A percentile compares a stretch with the other conserved stretches of the same genome.
Conservation (phyloP, 768 basidiomycete genomes). For the Boletus barrowsii region DNA sequence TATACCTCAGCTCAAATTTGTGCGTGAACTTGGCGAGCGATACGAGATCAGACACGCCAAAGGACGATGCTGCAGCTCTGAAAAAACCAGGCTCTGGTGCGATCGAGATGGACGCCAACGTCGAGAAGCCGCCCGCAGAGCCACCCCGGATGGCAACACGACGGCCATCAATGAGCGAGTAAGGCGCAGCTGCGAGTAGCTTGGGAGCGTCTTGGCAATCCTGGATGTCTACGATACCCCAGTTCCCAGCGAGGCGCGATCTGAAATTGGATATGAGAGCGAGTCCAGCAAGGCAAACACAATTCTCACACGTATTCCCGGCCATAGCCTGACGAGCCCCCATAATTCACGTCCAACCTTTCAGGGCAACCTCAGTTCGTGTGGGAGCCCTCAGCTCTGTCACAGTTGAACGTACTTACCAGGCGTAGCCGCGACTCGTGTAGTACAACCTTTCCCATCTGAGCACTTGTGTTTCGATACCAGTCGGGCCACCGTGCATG, state of each 20-base stretch:
- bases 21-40: conserved; percentile 62
- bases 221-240: conserved; percentile 73
- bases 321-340: conserved; percentile 74
- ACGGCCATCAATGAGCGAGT: conserved; percentile 57
- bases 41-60: conserved; percentile 64
- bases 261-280: conserved; percentile 22
- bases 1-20: conserved; percentile 64
- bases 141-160: conserved; percentile 69
- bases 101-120: conserved; percentile 46
- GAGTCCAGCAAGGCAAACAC: neutral
- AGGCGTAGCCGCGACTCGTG: conserved; percentile 71
- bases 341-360: conserved; percentile 74
- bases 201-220: conserved; percentile 59
- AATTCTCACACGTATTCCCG: conserved; percentile 51
- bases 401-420: conserved; percentile 38
- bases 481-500: conserved; percentile 74
- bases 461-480: conserved; percentile 43
- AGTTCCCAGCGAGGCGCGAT: conserved; percentile 54
- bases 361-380: neutral
- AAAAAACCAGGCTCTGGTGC: conserved; percentile 41
- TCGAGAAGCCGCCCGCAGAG: conserved; percentile 73
- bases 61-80: conserved; percentile 65
- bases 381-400: neutral
- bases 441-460: conserved; percentile 59
- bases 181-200: conserved; percentile 42